Base-by-base conservation (phyloP, 2,329 filamentous ascomycete genomes). In the Microdochium paspali region DNA sequence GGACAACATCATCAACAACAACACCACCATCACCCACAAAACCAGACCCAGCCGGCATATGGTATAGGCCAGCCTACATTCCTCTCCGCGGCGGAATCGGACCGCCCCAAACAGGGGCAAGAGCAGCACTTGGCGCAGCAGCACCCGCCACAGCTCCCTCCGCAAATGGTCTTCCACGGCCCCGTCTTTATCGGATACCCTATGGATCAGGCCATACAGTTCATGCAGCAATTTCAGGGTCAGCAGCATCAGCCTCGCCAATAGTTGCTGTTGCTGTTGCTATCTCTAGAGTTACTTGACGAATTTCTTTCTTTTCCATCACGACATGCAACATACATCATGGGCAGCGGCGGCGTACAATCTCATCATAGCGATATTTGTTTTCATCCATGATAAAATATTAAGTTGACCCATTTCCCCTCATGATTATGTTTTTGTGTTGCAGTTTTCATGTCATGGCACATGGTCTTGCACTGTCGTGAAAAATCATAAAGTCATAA, bases 161-260 rank as follows among this genome's bases (percentile, higher is more conserved):
- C 87, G 10, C 84, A 85, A 56, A 85, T 96, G 78, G 73, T 94
- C 0, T 95, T 96, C 60, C 95, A 87, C 9, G 91, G 91, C 0
- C 91, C 91, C 0, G 90, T 96, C 0, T 96, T 96, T 60, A 88
- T 97, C 57, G 91, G 91, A 0, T 96, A 95, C 59, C 82, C 85
- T 10, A 78, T 89, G 51, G 87, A 94, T 50, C 84, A 94, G 61
- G 86, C 87, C n/a, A 77, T 87, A 23, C 74, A 79, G 47, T 76
- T 94, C 46, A 77, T 94, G 71, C 82, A 85, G 55, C 73, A 80
- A 47, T 76, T 72, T 50, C 73, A 71, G 61, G 56, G 53, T 54
- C 56, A 53, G 44, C 61, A 54, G 39, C 51, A 47, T n/a, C 35
- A 40, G 35, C 35, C 7, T 10, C 35, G 5, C n/a, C 35, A 21